Percentiles rank a stretch among this genome's conserved stretches.
Evolutionary conservation across 192 early-diverging fungal species (phyloP).

Genomic region (Backusella luteola): DNA sequence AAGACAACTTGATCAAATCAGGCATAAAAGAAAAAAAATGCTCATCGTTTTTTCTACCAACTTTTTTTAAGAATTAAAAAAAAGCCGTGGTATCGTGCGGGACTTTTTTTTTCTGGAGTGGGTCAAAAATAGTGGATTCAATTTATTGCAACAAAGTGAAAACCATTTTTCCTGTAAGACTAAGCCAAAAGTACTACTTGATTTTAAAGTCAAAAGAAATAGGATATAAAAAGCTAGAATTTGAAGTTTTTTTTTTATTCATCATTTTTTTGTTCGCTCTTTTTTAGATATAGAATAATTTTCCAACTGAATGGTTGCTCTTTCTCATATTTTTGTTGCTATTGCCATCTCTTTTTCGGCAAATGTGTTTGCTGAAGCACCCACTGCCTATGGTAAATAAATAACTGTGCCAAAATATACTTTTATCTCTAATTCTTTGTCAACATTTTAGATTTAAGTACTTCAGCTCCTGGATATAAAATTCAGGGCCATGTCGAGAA

Average conservation of each 20-base stretch:
- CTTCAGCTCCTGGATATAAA: conserved; percentile 5
- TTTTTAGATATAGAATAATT: background rate
- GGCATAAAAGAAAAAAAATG: background rate
- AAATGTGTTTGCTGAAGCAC: background rate
- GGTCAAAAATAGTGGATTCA: background rate
- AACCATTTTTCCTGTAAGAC: background rate
- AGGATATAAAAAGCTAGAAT: background rate
- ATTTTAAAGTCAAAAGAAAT: background rate
- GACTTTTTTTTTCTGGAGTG: background rate
- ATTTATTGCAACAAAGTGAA: background rate
- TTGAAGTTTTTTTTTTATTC: background rate
- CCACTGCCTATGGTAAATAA: conserved; percentile 16
- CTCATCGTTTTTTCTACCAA: background rate
- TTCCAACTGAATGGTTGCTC: conserved; percentile 5
- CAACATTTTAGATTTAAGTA: background rate
- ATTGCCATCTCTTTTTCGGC: conserved; percentile 17
- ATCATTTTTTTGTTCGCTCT: background rate
- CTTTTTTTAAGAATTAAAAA: background rate
- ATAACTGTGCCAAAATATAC: background rate
- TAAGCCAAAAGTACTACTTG: background rate
- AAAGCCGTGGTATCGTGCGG: background rate
- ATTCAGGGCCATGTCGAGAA: conserved; percentile 2
- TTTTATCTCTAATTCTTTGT: background rate
- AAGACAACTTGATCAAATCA: background rate
- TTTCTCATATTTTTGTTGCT: conserved; percentile 18